These are phyloP conservation scores for Euphorbia celastroides DNA, from an alignment of 441 rosid genomes.

Conservation along the genomic window DNA sequence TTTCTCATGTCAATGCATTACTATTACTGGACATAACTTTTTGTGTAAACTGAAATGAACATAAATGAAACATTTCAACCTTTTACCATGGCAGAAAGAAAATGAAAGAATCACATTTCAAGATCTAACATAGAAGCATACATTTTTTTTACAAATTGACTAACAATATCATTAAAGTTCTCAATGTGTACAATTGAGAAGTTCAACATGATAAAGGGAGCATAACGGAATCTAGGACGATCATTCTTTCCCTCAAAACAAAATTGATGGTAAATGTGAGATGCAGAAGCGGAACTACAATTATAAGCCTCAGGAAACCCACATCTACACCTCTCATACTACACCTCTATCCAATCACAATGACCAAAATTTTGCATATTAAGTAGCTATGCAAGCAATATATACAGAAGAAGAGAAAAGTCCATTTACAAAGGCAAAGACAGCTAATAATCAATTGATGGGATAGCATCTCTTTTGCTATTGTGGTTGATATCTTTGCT, in stretches of 20 bases:
- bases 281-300: background rate
- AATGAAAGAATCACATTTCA: too few species aligned
- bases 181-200: background rate
- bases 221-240: background rate
- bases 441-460: background rate
- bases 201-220: background rate
- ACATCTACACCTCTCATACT: background rate
- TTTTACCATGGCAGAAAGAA: too few species aligned
- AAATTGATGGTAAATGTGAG: too few species aligned
- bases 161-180: background rate
- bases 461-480: slow-evolving; percentile 29
- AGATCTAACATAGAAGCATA: too few species aligned
- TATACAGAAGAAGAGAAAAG: background rate
- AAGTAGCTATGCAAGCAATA: background rate
- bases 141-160: background rate
- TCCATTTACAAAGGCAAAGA: background rate
- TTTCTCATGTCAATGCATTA: too few species aligned
- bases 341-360: background rate
- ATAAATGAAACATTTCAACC: too few species aligned
- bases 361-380: background rate
- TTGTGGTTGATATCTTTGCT: slow-evolving; percentile 28
- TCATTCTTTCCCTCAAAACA: background rate
- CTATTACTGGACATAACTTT: too few species aligned
- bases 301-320: background rate
- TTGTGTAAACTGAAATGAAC: too few species aligned